Conservation (phyloP, 208 protist genomes). For the Lotmaria passim region DNA sequence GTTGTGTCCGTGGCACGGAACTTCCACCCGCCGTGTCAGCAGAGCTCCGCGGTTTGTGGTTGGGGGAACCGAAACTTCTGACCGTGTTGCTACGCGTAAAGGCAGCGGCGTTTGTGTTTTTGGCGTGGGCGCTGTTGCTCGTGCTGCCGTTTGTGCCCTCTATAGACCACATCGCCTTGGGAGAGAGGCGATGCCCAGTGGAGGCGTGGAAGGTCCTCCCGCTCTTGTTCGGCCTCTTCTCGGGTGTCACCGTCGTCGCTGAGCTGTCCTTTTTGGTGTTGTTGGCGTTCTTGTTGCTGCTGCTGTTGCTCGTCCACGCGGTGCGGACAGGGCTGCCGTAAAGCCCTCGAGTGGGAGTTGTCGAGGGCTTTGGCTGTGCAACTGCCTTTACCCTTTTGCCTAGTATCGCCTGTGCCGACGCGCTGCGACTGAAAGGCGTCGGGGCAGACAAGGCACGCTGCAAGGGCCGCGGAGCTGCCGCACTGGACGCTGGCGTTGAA, state of each 20-base stretch:
- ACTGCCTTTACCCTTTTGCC: neutral
- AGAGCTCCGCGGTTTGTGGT: neutral
- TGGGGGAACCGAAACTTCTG: neutral
- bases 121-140: neutral
- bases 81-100: conserved; percentile 37
- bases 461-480: neutral
- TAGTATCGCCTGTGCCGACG: neutral
- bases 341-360: neutral
- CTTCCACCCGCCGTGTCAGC: neutral
- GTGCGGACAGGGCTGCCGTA: neutral
- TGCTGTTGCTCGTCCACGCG: neutral
- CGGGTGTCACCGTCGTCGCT: neutral
- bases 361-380: neutral
- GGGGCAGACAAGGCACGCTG: conserved; percentile 30
- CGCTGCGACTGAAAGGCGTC: conserved; percentile 6
- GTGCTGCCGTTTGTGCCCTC: neutral
- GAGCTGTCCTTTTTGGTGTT: no score
- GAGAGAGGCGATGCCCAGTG: neutral
- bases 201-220: neutral
- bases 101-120: neutral
- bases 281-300: no score
- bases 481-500: neutral
- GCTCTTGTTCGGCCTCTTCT: neutral
- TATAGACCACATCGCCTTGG: conserved; percentile 21
- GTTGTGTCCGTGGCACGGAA: neutral